A percentile compares a stretch with the other conserved stretches of the same genome.
Evolutionary conservation across 148 eudicot species (phyloP).

Genomic region (Camellia sinensis): DNA sequence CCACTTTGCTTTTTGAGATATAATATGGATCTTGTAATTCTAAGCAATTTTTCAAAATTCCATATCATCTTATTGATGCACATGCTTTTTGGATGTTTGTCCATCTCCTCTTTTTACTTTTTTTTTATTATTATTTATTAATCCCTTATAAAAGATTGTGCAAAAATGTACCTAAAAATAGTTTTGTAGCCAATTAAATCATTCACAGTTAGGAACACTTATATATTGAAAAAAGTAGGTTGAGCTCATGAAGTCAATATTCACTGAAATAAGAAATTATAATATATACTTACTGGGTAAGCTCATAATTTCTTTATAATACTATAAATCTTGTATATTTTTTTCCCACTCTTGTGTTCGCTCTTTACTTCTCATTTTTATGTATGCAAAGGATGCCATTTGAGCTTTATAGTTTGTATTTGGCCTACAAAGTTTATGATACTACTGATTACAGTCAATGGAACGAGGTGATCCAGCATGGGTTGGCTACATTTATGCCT

Average conservation of each 20-base stretch:
- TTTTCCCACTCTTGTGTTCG: background rate
- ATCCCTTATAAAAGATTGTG: background rate
- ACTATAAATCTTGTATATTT: background rate
- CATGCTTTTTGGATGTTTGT: background rate
- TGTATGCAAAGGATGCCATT: background rate
- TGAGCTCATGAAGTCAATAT: background rate
- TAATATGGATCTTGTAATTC: background rate
- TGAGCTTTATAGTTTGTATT: background rate
- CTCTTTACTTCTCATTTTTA: background rate
- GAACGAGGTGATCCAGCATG: constrained; percentile 94
- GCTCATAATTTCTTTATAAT: background rate
- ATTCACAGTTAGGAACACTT: background rate
- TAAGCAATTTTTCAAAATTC: background rate
- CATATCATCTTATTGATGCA: background rate
- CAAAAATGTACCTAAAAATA: background rate
- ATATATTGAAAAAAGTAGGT: background rate
- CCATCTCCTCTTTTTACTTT: background rate
- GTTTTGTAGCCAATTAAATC: background rate
- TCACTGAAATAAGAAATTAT: background rate
- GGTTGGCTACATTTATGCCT: constrained; percentile 89
- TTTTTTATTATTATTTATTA: background rate
- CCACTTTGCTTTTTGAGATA: background rate
- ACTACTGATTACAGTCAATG: constrained; percentile 67
- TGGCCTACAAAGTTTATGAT: background rate
- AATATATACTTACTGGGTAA: background rate